phyloP scores from a whole-genome alignment of 768 basidiomycete genomes.

The Leccinum rimulosum region DNA sequence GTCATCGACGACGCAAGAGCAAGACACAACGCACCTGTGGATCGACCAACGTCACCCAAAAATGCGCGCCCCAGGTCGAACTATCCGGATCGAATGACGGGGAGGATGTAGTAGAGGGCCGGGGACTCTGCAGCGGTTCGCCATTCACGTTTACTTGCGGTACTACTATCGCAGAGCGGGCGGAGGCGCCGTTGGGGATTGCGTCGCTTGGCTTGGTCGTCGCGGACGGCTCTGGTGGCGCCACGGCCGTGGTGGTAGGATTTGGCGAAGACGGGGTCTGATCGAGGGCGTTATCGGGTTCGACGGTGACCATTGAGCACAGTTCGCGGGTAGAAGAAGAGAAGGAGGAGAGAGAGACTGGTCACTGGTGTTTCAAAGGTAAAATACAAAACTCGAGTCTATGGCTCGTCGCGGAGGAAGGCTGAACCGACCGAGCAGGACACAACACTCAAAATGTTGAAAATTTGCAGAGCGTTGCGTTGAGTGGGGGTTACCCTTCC shows the following conservation, averaged over 20 bases:
- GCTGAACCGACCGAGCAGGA: constrained; percentile 13
- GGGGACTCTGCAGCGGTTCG: constrained; percentile 31
- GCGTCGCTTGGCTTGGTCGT: constrained; percentile 9
- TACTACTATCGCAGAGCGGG: constrained; percentile 21
- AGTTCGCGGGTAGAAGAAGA: constrained; percentile 1
- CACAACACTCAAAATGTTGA: constrained; percentile 15
- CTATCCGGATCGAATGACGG: constrained; percentile 33
- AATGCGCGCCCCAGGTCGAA: constrained; percentile 80
- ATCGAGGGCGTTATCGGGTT: constrained; percentile 28
- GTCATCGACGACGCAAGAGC: constrained; percentile 8
- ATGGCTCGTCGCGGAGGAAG: constrained; percentile 4
- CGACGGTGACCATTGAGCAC: constrained; percentile 24
- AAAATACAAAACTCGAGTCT: constrained; percentile 22
- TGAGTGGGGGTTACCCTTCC: constrained; percentile 18
- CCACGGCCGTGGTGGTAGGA: neutral
- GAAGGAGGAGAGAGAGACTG: neutral
- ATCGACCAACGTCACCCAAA: constrained; percentile 93
- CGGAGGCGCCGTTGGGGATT: constrained; percentile 11
- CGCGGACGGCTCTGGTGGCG: constrained; percentile 4
- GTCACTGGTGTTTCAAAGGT: constrained; percentile 3
- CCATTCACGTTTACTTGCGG: constrained; percentile 37
- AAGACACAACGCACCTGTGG: constrained; percentile 62
- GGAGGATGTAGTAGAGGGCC: constrained; percentile 28
- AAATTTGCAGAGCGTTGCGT: constrained; percentile 25
- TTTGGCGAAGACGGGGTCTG: constrained; percentile 10